Conservation (phyloP, 495 filamentous ascomycete genomes). For the Bathelium albidoporum region DNA sequence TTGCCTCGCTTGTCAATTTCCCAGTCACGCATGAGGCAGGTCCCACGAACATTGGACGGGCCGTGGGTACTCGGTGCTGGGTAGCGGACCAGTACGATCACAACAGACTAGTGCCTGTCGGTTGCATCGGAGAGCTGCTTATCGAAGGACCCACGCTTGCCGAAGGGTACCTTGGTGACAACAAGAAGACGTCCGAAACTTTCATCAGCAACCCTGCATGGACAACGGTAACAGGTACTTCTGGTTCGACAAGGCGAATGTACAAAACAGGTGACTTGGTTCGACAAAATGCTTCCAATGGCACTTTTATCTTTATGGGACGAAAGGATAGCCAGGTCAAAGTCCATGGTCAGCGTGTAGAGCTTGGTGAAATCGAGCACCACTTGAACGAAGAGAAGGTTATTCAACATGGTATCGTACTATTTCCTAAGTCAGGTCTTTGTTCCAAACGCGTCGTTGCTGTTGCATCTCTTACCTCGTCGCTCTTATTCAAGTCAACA, state of each 20-base stretch:
- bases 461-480: constrained; percentile 46
- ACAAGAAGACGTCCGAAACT: constrained; percentile 23
- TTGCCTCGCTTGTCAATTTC: constrained; percentile 11
- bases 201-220: constrained; percentile 26
- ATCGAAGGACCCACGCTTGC: constrained; percentile 31
- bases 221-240: background rate
- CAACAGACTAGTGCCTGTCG: constrained; percentile 29
- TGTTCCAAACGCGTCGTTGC: constrained; percentile 41
- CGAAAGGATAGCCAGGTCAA: constrained; percentile 22
- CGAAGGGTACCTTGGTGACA: constrained; percentile 31
- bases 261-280: constrained; percentile 19
- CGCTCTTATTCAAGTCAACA: constrained; percentile 56
- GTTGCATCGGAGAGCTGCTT: constrained; percentile 33
- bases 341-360: constrained; percentile 23
- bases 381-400: constrained; percentile 43
- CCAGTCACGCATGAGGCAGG: constrained; percentile 7
- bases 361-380: constrained; percentile 22
- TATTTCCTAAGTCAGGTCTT: constrained; percentile 46
- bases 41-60: constrained; percentile 22
- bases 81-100: constrained; percentile 28
- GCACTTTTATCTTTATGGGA: constrained; percentile 16
- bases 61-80: constrained; percentile 27
- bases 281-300: constrained; percentile 7
- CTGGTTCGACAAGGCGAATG: constrained; percentile 9
- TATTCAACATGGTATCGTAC: constrained; percentile 40